phyloP scores from a whole-genome alignment of 2,329 filamentous ascomycete genomes.

The Cercospora sp. region DNA sequence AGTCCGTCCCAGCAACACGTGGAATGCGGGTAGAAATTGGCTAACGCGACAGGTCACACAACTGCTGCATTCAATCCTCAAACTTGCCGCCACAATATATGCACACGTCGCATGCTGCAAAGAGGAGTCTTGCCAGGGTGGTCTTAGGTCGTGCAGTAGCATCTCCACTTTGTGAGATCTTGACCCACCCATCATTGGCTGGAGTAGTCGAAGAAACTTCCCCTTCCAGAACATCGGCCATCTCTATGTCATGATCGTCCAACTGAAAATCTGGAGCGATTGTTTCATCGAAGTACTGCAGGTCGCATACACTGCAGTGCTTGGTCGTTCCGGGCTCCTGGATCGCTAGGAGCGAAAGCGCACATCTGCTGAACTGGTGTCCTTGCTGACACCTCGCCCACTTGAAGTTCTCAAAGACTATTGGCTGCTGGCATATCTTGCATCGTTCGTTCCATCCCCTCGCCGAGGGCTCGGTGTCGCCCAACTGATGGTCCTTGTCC shows the following conservation, averaged over 20 bases:
- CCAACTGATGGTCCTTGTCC: slow-evolving; percentile 5
- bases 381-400: slow-evolving; percentile 53
- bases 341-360: slow-evolving; percentile 56
- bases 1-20: slow-evolving; percentile 25
- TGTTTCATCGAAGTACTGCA: slow-evolving; percentile 52
- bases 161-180: slow-evolving; percentile 20
- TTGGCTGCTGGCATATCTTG: slow-evolving; percentile 52
- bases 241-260: slow-evolving; percentile 18
- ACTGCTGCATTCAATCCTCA: slow-evolving; percentile 29
- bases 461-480: slow-evolving; percentile 14
- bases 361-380: slow-evolving; percentile 57
- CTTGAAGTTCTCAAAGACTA: slow-evolving; percentile 51
- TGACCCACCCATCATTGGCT: slow-evolving; percentile 23
- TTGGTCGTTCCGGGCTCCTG: slow-evolving; percentile 57
- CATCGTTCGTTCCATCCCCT: slow-evolving; percentile 50
- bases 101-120: slow-evolving; percentile 41
- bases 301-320: slow-evolving; percentile 55
- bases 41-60: slow-evolving; percentile 23
- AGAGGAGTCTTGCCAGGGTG: slow-evolving; percentile 38
- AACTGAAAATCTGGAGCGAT: slow-evolving; percentile 14
- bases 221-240: slow-evolving; percentile 12
- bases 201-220: slow-evolving; percentile 15
- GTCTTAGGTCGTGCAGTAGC: slow-evolving; percentile 23
- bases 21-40: slow-evolving; percentile 32
- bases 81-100: slow-evolving; percentile 44